Base-by-base conservation (phyloP, 495 filamentous ascomycete genomes). In the Daldinia concentrica region DNA sequence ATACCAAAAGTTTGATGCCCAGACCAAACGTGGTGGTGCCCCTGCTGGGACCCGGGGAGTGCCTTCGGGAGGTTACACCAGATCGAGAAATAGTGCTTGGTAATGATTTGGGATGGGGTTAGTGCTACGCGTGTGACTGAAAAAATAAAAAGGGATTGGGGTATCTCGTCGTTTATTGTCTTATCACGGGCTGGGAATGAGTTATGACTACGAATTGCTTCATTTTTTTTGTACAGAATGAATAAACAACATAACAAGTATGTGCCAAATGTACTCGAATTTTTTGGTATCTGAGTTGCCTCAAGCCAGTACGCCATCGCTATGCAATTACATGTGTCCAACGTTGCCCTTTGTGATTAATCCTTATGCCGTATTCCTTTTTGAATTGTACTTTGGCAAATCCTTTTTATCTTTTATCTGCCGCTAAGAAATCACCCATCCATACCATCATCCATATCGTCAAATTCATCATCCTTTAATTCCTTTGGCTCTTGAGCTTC, bases 401-500 rank as follows among this genome's bases (percentile, higher is more conserved):
- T 17, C 54, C 30, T 19, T 8, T 57, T 36, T 19, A 1, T 6
- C 34, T 8, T 57, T 36, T 19, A 1, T 6, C 34, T 9, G 9
- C 24, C 2, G 11, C 45, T n/a, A 15, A 14, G 5, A 32, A 64
- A 52, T 52, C 39, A 59, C 9, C 29, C 54, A n/a, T 57, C 54
- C 2, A 36, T 37, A 17, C n/a, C 54, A 48, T 27, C 69, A 48
- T 27, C 69, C 64, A 72, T 69, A 9, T 86, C 88, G 29, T 93
- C 89, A 39, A 86, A 85, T 54, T 92, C 86, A 52, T 91, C 90
- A 61, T 97, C 94, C 19, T 87, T 87, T 22, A 95, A 88, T 77
- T 97, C 96, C 74, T 86, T 88, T 0, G 95, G 95, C 76, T 99
- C 95, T 77, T 98, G 95, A 12, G 95, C 94, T 73, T 99, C 95